Conservation (phyloP, 257 asterid genomes). For the Paraleonurus japonicus region DNA sequence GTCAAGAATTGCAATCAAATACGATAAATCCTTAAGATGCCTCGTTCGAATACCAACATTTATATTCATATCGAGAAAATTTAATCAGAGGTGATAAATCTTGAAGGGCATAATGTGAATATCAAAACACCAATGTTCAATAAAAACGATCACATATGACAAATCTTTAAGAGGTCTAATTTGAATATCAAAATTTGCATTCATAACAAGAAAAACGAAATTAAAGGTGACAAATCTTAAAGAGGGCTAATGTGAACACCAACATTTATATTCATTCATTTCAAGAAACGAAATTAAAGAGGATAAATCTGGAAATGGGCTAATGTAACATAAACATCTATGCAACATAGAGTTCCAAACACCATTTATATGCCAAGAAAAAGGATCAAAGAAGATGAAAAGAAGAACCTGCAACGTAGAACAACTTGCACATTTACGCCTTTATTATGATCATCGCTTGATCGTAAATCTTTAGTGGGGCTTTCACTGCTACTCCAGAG, state of each 20-base stretch:
- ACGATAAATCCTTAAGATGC: neutral
- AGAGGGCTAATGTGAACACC: neutral
- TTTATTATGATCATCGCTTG: conserved; percentile 36
- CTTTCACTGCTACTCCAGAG: conserved; percentile 51
- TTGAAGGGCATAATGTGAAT: neutral
- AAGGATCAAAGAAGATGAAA: neutral
- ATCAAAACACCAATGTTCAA: conserved; percentile 17
- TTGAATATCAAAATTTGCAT: neutral
- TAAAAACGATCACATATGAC: neutral
- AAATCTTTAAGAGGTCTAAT: neutral
- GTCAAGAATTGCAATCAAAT: neutral
- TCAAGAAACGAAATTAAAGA: neutral
- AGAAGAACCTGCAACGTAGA: conserved; percentile 46
- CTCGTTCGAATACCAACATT: neutral
- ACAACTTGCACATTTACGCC: conserved; percentile 47
- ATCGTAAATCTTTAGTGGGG: conserved; percentile 31
- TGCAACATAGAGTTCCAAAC: neutral
- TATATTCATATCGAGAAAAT: neutral
- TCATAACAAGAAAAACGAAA: neutral
- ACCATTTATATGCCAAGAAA: neutral
- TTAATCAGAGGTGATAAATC: neutral
- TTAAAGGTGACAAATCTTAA: neutral
- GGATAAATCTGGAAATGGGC: neutral
- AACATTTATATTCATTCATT: neutral
- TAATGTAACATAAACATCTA: neutral